Base-by-base conservation (phyloP, 1,139 yeast species). In the Trichomonascaceae sp. region DNA sequence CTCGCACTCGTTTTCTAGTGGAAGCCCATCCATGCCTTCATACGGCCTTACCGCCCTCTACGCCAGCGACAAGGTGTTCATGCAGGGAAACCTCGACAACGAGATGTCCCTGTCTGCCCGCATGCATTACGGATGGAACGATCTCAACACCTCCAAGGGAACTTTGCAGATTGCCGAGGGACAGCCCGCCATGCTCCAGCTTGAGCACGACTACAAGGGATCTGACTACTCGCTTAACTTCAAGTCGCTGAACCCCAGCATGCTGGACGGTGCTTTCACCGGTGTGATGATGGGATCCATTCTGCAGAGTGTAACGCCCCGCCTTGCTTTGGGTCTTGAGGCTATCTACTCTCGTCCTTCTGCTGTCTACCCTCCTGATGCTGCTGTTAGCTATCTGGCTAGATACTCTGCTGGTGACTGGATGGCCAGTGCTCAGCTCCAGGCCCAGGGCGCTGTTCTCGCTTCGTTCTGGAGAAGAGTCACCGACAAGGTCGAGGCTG, bases 381-480 rank as follows among this genome's bases (percentile, higher is more conserved):
- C 93, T 37, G 93, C 93, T 40, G 76, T 85, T 46, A 78, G 92
- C 40, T 82, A 85, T 59, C 80, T 82, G 51, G 89, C 87, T 46
- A 85, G 97, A 63, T 89, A 85, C 62, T 79, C 77, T 46, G 73
- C 81, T 37, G 77, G 76, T 35, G 71, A 76, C 60, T 89, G 96
- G 97, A 78, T 87, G 50, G 93, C 93, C 33, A 71, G 95, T 36
- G 95, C 93, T 42, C 96, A 85, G 67, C 59, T 85, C 46, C 93
- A 84, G 60, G 95, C 93, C 37, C 89, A 81, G 59, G 98, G 98
- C 56, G 75, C 93, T 27, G 57, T 85, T 36, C 69, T 78, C 45
- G 89, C 92, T 33, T 78, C 95, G 18, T 87, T 82, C 75, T 87
- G 93, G 92, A 79, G 93, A 67, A 80, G 72, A 58, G 85, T 87